Evolutionary conservation across 169 alveolate genomes (phyloP).

Genomic region (Plasmodium blacklocki): DNA sequence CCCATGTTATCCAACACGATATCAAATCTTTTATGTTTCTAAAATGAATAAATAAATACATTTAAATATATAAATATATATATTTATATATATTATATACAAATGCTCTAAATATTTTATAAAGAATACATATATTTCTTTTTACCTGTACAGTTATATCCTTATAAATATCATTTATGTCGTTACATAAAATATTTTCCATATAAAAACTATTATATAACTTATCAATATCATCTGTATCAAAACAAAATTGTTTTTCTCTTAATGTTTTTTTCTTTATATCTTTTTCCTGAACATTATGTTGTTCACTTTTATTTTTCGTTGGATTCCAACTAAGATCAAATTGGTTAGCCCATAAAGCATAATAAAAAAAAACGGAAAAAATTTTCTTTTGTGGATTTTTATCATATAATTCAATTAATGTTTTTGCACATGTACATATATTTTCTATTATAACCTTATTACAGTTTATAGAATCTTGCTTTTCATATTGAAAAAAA

Average conservation of each 20-base stretch:
- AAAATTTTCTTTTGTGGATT: conserved; percentile 34
- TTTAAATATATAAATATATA: neutral
- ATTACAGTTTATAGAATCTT: conserved; percentile 43
- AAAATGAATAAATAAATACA: neutral
- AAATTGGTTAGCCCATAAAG: conserved; percentile 68
- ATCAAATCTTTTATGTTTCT: conserved; percentile 42
- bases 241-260: conserved; percentile 44
- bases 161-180: conserved; percentile 10
- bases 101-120: no score
- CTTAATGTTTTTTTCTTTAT: conserved; percentile 46
- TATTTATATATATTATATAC: neutral
- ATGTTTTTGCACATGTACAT: conserved; percentile 50
- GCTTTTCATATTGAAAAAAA: conserved; percentile 52
- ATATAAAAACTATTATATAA: conserved; percentile 30
- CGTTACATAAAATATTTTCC: conserved; percentile 33
- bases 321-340: conserved; percentile 73
- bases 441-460: conserved; percentile 32
- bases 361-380: conserved; percentile 39
- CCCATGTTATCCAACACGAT: conserved; percentile 74
- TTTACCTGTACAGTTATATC: conserved; percentile 35
- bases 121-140: neutral
- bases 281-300: conserved; percentile 26
- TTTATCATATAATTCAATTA: conserved; percentile 22
- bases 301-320: conserved; percentile 25
- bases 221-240: conserved; percentile 25